Conservation (phyloP, 1,284 basidiomycete genomes). For the Naganishia liquefaciens region DNA sequence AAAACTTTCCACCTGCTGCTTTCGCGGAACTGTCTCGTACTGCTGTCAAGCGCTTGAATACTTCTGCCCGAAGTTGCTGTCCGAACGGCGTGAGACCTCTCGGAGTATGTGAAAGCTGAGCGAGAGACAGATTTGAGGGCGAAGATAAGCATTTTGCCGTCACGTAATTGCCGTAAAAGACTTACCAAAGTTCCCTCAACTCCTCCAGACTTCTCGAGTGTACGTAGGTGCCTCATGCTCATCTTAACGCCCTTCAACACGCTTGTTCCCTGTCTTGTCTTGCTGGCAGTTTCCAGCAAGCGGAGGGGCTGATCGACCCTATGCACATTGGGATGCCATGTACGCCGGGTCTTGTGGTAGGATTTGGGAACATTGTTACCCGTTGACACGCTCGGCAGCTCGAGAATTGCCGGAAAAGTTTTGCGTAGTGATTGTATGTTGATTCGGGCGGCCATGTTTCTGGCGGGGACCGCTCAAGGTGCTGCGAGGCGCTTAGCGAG, state of each 20-base stretch:
- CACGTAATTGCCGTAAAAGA: slow-evolving; percentile 23
- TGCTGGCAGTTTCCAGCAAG: slow-evolving; percentile 36
- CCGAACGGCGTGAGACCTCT: slow-evolving; percentile 49
- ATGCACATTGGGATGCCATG: slow-evolving; percentile 85
- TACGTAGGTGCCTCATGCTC: slow-evolving; percentile 43
- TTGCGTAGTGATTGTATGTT: slow-evolving; percentile 36
- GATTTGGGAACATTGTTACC: slow-evolving; percentile 92
- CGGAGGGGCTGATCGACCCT: slow-evolving; percentile 43
- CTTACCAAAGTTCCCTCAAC: slow-evolving; percentile 52
- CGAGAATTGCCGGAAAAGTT: slow-evolving; percentile 46
- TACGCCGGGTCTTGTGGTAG: slow-evolving; percentile 82
- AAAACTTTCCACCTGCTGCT: slow-evolving; percentile 6
- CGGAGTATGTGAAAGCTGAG: slow-evolving; percentile 48
- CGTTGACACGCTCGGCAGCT: slow-evolving; percentile 42
- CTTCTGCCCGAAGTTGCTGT: slow-evolving; percentile 43
- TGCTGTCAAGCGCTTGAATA: slow-evolving; percentile 46
- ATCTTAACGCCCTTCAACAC: slow-evolving; percentile 45
- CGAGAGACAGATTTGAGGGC: too few relatives aligned
- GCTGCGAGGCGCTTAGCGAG: too few relatives aligned
- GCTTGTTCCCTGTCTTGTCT: slow-evolving; percentile 17
- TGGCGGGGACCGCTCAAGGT: not conserved
- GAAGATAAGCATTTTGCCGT: too few relatives aligned
- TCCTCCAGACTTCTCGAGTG: slow-evolving; percentile 50
- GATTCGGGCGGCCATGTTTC: slow-evolving; percentile 20
- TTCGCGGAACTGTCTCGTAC: slow-evolving; percentile 23